These are phyloP conservation scores for Geotrichum histeridarum DNA, from an alignment of 1,139 yeast species.

Conservation along the genomic window DNA sequence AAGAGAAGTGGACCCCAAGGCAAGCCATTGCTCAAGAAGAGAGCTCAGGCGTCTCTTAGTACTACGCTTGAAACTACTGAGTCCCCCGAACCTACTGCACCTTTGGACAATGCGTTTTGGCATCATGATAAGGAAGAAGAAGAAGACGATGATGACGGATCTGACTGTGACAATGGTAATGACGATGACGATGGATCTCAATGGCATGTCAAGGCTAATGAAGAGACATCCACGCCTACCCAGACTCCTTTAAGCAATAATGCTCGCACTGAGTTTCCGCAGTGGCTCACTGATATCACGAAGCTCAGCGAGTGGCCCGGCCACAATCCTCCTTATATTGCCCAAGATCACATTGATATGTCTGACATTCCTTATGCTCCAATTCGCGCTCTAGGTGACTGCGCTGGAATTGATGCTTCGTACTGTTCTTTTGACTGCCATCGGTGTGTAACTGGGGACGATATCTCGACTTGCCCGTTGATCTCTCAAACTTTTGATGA, in stretches of 20 bases:
- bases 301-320: conserved; percentile 80
- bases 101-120: neutral
- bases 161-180: conserved; percentile 33
- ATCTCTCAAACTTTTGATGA: conserved; percentile 90
- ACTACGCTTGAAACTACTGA: too few species aligned
- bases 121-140: conserved; percentile 20
- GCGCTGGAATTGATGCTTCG: conserved; percentile 46
- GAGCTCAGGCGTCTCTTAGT: too few species aligned
- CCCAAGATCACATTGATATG: conserved; percentile 65
- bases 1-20: too few species aligned
- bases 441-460: conserved; percentile 74
- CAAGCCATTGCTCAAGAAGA: too few species aligned
- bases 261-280: conserved; percentile 47
- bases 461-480: conserved; percentile 63
- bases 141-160: conserved; percentile 29
- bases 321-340: conserved; percentile 77
- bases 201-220: conserved; percentile 22
- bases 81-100: too few species aligned
- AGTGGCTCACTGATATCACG: conserved; percentile 72
- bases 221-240: neutral
- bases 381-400: conserved; percentile 54
- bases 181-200: conserved; percentile 33
- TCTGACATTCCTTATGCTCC: conserved; percentile 46
- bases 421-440: conserved; percentile 84
- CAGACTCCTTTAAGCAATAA: neutral